phyloP scores from a whole-genome alignment of 2,329 filamentous ascomycete species.

The Ustulina deusta region DNA sequence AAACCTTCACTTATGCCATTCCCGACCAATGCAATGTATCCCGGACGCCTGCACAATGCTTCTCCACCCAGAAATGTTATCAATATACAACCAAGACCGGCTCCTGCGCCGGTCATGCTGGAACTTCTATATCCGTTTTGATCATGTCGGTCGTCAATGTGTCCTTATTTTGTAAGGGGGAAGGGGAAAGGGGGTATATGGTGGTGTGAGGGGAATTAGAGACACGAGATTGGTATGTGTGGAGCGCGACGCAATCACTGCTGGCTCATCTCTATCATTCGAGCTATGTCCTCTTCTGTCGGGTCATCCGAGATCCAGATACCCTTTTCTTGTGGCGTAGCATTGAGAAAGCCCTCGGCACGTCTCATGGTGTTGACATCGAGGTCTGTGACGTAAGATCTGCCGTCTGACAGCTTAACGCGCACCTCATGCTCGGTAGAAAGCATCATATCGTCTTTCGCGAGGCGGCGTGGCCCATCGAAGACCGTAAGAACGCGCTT shows the following conservation, averaged over 20 bases:
- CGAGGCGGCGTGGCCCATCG: constrained; percentile 85
- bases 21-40: constrained; percentile 37
- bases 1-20: constrained; percentile 25
- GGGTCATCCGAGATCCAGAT: constrained; percentile 83
- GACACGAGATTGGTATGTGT: constrained; percentile 16
- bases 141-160: constrained; percentile 40
- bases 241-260: constrained; percentile 38
- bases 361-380: constrained; percentile 90
- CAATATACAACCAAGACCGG: constrained; percentile 35
- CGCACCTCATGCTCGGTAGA: constrained; percentile 95
- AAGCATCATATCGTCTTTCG: constrained; percentile 99
- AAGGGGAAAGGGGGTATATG: constrained; percentile 9
- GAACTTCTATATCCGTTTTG: constrained; percentile 39
- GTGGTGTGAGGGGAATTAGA: constrained; percentile 6
- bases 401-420: constrained; percentile 79
- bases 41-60: constrained; percentile 35
- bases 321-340: constrained; percentile 88
- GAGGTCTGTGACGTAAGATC: constrained; percentile 89
- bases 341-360: constrained; percentile 83
- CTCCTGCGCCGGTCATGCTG: constrained; percentile 29
- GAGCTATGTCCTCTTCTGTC: constrained; percentile 69
- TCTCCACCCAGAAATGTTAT: constrained; percentile 26
- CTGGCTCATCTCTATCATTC: constrained; percentile 66
- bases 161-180: constrained; percentile 16
- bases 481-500: constrained; percentile 95